phyloP scores from a whole-genome alignment of 2,329 filamentous ascomycete species.

The Pseudogymnoascus sp. region DNA sequence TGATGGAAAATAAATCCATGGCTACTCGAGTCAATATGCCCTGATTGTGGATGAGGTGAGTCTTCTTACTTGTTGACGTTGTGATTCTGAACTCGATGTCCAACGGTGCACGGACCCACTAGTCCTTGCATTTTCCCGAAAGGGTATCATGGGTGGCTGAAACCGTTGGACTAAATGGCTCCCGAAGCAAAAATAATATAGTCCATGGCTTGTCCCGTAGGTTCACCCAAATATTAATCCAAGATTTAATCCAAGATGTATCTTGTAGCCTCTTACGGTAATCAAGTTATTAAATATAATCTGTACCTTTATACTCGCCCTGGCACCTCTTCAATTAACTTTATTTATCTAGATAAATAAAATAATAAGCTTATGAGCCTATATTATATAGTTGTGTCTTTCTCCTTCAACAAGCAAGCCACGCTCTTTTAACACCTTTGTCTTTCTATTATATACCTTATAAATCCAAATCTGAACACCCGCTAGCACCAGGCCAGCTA shows the following conservation, averaged over 20 bases:
- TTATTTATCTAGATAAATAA: not conserved
- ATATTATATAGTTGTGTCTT: not conserved
- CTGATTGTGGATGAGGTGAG: not conserved
- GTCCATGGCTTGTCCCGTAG: not conserved
- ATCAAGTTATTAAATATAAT: not conserved
- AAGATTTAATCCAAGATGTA: not conserved
- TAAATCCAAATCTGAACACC: constrained; percentile 1
- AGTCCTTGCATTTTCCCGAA: not conserved
- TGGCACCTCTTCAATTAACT: not conserved
- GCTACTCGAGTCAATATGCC: not conserved
- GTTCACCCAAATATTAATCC: not conserved
- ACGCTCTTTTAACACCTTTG: not conserved
- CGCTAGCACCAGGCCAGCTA: not conserved
- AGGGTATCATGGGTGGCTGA: not conserved
- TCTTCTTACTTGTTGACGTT: not conserved
- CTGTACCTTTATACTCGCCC: not conserved
- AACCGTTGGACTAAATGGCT: not conserved
- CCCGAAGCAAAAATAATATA: not conserved
- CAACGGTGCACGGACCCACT: not conserved
- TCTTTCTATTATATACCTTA: constrained; percentile 5
- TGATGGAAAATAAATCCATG: not conserved
- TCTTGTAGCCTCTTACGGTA: not conserved
- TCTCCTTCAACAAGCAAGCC: not conserved
- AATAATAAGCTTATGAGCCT: not conserved
- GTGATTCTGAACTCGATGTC: not conserved